Evolutionary conservation across 2,329 filamentous ascomycete species (phyloP).

Genomic region (Exophiala bonariae): DNA sequence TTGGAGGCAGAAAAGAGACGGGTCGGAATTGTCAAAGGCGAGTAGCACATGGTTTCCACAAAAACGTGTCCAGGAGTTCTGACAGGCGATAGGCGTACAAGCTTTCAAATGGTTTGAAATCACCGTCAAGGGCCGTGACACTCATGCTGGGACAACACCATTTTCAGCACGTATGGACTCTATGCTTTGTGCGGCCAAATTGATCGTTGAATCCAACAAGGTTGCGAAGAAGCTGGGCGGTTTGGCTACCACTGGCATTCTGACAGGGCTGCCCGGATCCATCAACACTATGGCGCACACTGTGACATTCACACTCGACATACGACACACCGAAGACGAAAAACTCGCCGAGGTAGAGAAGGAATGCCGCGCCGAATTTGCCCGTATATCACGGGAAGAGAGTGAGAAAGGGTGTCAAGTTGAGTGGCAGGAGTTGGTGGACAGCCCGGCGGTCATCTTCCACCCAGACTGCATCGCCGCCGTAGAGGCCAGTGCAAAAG

Average conservation of each 20-base stretch:
- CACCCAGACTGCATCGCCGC: constrained; percentile 67
- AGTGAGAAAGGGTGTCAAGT: constrained; percentile 28
- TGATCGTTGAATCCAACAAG: constrained; percentile 68
- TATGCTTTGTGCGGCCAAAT: constrained; percentile 65
- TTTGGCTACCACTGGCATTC: constrained; percentile 69
- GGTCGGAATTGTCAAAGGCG: constrained; percentile 66
- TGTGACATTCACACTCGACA: constrained; percentile 26
- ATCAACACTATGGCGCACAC: constrained; percentile 59
- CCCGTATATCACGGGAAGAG: constrained; percentile 26
- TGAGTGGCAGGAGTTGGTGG: constrained; percentile 29
- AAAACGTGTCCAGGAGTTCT: background rate
- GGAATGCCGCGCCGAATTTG: constrained; percentile 22
- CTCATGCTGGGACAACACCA: constrained; percentile 74
- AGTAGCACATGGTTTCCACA: too few relatives aligned
- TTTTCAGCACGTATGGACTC: constrained; percentile 68
- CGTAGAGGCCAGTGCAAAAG: constrained; percentile 61
- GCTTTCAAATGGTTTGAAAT: constrained; percentile 75
- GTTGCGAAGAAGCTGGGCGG: constrained; percentile 63
- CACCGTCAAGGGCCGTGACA: constrained; percentile 65
- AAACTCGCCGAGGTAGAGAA: constrained; percentile 26
- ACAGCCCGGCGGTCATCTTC: constrained; percentile 58
- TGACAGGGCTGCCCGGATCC: constrained; percentile 65
- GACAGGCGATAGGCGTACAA: constrained; percentile 55
- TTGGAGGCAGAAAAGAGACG: constrained; percentile 66
- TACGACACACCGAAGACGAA: constrained; percentile 24